Conservation (phyloP, 768 basidiomycete species). For the Mycena kentingensis region DNA sequence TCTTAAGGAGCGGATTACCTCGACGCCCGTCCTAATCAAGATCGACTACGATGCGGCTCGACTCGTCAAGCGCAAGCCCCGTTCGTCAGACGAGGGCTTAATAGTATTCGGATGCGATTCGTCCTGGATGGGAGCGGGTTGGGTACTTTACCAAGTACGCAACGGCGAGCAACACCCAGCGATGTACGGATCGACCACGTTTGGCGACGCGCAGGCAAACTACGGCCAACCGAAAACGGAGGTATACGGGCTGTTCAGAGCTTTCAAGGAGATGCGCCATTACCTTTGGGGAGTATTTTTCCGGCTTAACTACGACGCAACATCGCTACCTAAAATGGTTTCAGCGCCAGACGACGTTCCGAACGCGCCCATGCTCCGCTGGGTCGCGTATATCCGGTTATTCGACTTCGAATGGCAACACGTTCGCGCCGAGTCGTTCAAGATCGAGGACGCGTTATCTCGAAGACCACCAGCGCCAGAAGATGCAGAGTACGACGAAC, state of each 20-base stretch:
- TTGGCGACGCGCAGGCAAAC: slow-evolving; percentile 32
- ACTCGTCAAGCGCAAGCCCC: slow-evolving; percentile 6
- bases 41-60: slow-evolving; percentile 34
- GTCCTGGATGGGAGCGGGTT: slow-evolving; percentile 34
- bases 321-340: slow-evolving; percentile 39
- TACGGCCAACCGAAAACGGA: slow-evolving; percentile 43
- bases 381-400: slow-evolving; percentile 37
- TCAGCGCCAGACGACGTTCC: slow-evolving; percentile 37
- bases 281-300: slow-evolving; percentile 35
- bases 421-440: slow-evolving; percentile 30
- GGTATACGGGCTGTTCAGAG: slow-evolving; percentile 38
- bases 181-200: slow-evolving; percentile 36
- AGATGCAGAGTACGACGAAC: slow-evolving; percentile 18
- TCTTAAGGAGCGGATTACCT: slow-evolving; percentile 26
- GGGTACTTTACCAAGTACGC: slow-evolving; percentile 34
- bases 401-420: slow-evolving; percentile 41
- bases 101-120: slow-evolving; percentile 40
- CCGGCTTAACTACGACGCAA: slow-evolving; percentile 36
- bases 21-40: slow-evolving; percentile 31
- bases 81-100: slow-evolving; percentile 23
- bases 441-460: slow-evolving; percentile 36
- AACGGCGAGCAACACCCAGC: slow-evolving; percentile 27
- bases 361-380: slow-evolving; percentile 37
- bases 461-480: slow-evolving; percentile 8
- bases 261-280: slow-evolving; percentile 31